A percentile compares a stretch with the other conserved stretches of the same genome.
Evolutionary conservation across 257 asterid species (phyloP).

Genomic region (Euphrasia confusa): DNA sequence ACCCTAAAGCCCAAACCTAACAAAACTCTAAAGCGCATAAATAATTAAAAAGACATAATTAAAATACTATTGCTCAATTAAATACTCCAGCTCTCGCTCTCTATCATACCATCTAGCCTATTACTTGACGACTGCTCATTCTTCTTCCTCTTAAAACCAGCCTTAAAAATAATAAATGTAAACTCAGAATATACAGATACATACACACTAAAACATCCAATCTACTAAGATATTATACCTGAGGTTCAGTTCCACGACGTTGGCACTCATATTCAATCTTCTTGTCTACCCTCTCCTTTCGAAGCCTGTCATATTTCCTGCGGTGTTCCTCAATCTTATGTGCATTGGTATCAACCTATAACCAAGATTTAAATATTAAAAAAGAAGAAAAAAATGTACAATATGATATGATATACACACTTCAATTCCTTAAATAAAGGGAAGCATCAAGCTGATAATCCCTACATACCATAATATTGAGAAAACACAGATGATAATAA

Average conservation of each 20-base stretch:
- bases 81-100: too few relatives aligned
- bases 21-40: too few relatives aligned
- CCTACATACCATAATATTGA: not conserved
- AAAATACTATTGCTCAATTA: too few relatives aligned
- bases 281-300: slow-evolving; percentile 77
- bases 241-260: slow-evolving; percentile 89
- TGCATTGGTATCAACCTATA: slow-evolving; percentile 88
- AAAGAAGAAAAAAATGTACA: not conserved
- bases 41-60: too few relatives aligned
- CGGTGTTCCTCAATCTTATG: slow-evolving; percentile 92
- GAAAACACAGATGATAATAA: too few relatives aligned
- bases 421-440: not conserved
- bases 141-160: slow-evolving; percentile 91
- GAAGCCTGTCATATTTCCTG: slow-evolving; percentile 81
- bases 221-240: slow-evolving; percentile 36
- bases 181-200: slow-evolving; percentile 1
- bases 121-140: slow-evolving; percentile 71
- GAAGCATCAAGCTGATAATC: not conserved
- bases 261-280: slow-evolving; percentile 65
- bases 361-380: not conserved
- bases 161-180: slow-evolving; percentile 40
- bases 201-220: slow-evolving; percentile 7
- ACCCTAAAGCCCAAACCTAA: too few relatives aligned
- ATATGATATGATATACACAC: too few relatives aligned
- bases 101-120: slow-evolving; percentile 40